phyloP scores from a whole-genome alignment of 2,329 filamentous ascomycete species.

The Aureobasidium sp. region DNA sequence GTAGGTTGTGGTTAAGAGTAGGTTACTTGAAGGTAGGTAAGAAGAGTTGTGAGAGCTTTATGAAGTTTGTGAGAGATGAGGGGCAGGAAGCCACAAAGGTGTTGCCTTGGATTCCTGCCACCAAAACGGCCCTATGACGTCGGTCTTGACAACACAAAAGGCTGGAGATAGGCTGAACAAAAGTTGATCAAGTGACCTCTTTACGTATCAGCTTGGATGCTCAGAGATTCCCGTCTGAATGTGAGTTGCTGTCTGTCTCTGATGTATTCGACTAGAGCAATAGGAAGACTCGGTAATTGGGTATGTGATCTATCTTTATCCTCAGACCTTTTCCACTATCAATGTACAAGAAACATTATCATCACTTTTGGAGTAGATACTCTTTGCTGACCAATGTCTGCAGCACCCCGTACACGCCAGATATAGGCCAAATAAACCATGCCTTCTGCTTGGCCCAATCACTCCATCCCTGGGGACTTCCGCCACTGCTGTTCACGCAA shows the following conservation, averaged over 20 bases:
- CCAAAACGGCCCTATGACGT: constrained; percentile 12
- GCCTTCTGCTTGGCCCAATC: background rate
- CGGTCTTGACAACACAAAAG: background rate
- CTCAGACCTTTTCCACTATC: background rate
- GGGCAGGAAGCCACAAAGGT: constrained; percentile 11
- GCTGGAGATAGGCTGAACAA: background rate
- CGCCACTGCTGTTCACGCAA: background rate
- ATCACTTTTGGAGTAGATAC: constrained; percentile 7
- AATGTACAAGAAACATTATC: background rate
- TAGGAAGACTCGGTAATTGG: background rate
- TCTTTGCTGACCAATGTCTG: constrained; percentile 9
- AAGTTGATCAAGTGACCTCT: constrained; percentile 4
- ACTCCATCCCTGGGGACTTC: background rate
- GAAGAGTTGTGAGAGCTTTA: background rate
- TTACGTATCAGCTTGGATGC: background rate
- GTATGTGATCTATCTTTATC: background rate
- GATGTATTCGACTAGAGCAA: background rate
- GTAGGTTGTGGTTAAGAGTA: background rate
- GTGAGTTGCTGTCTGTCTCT: background rate
- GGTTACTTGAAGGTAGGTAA: background rate
- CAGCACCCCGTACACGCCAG: constrained; percentile 5
- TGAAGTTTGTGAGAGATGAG: background rate
- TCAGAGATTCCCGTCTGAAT: background rate
- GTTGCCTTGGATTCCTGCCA: constrained; percentile 14
- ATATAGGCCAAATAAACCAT: background rate